A percentile compares a stretch with the other conserved stretches of the same genome.
Evolutionary conservation across 1,284 basidiomycete species (phyloP).

Genomic region (Thecaphora frezii): DNA sequence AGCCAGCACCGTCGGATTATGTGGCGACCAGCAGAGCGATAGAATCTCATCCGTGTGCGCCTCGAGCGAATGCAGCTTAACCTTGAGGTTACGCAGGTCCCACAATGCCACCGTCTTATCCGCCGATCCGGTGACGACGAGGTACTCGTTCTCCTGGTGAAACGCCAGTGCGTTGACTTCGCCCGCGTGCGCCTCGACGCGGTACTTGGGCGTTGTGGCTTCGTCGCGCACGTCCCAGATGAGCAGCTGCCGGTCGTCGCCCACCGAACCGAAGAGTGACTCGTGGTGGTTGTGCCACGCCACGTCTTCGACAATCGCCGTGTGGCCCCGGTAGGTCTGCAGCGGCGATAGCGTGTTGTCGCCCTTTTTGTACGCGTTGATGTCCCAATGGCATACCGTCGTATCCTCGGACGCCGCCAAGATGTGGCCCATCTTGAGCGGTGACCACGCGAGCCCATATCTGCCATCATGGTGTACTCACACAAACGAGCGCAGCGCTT

Average conservation of each 20-base stretch:
- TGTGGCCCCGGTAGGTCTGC: conserved; percentile 73
- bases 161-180: conserved; percentile 92
- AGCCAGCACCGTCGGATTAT: conserved; percentile 64
- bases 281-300: conserved; percentile 89
- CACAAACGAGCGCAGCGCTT: conserved; percentile 5
- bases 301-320: conserved; percentile 75
- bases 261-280: conserved; percentile 89
- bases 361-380: conserved; percentile 82
- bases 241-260: conserved; percentile 91
- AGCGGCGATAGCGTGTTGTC: conserved; percentile 78
- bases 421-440: conserved; percentile 76
- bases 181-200: conserved; percentile 76
- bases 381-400: conserved; percentile 95
- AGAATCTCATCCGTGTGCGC: conserved; percentile 93
- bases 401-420: conserved; percentile 92
- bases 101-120: conserved; percentile 93
- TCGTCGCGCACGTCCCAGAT: conserved; percentile 86
- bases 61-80: conserved; percentile 84
- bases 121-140: conserved; percentile 88
- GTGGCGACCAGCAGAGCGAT: conserved; percentile 91
- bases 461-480: no score
- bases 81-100: conserved; percentile 77
- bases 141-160: conserved; percentile 77
- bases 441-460: conserved; percentile 91
- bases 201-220: conserved; percentile 67